Percentiles rank a stretch among this genome's conserved stretches.
phyloP scores from a whole-genome alignment of 805 yeast genomes.

The Metschnikowia lochheadii region DNA sequence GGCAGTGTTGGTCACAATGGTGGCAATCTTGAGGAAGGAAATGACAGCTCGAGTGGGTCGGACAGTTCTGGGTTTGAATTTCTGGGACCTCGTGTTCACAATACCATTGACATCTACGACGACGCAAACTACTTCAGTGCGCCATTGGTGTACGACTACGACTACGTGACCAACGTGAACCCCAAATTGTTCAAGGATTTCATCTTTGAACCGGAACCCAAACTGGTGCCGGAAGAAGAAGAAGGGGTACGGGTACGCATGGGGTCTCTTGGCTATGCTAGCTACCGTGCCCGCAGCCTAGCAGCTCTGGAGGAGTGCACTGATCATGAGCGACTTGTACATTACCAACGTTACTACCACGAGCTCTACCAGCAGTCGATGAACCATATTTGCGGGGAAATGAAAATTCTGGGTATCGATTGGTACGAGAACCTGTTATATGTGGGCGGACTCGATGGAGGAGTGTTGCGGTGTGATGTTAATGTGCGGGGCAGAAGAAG shows the following conservation, averaged over 20 bases:
- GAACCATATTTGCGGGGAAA: constrained; percentile 40
- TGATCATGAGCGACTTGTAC: constrained; percentile 4
- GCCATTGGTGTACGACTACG: constrained; percentile 42
- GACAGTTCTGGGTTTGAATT: not conserved
- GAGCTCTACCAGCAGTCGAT: constrained; percentile 29
- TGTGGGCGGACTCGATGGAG: constrained; percentile 50
- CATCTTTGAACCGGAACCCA: constrained; percentile 27
- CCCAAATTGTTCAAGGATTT: constrained; percentile 37
- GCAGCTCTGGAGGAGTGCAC: constrained; percentile 1
- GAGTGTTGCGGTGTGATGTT: constrained; percentile 66
- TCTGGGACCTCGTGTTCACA: constrained; percentile 3
- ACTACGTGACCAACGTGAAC: constrained; percentile 32
- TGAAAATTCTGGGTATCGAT: constrained; percentile 41
- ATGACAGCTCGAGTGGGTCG: no score
- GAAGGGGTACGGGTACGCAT: constrained; percentile 1
- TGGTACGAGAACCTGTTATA: constrained; percentile 30
- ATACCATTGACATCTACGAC: constrained; percentile 11
- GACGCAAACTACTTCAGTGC: constrained; percentile 21
- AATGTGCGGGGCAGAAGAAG: constrained; percentile 62
- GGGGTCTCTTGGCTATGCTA: constrained; percentile 2
- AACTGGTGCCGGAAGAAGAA: not conserved
- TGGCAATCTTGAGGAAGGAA: no score
- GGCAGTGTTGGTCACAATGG: no score
- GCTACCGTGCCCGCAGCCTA: not conserved
- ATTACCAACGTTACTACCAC: constrained; percentile 15